A percentile compares a stretch with the other conserved stretches of the same genome.
phyloP scores from a whole-genome alignment of 2,329 filamentous ascomycete species.

The Byssothecium circinans region DNA sequence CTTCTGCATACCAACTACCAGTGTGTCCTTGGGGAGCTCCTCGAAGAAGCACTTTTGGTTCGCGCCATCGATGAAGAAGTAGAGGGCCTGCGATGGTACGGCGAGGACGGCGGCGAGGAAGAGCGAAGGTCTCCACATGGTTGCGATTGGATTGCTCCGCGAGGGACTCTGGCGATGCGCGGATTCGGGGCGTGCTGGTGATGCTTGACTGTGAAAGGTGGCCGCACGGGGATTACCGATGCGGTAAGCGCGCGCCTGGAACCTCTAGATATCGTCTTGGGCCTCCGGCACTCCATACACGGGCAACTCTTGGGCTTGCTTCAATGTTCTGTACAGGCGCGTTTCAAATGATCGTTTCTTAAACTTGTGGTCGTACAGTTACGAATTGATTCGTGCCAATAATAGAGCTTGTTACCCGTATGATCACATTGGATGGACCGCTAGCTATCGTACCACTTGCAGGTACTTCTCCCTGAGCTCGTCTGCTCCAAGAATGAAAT shows the following conservation, averaged over 20 bases:
- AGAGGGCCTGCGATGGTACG: conserved; percentile 74
- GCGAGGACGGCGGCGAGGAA: conserved; percentile 66
- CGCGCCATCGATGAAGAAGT: conserved; percentile 91
- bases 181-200: conserved; percentile 9
- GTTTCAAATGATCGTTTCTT: too few relatives aligned
- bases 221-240: neutral
- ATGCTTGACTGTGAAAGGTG: neutral
- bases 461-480: too few relatives aligned
- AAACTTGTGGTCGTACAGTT: too few relatives aligned
- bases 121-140: conserved; percentile 53
- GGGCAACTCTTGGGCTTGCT: too few relatives aligned
- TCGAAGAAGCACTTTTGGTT: conserved; percentile 96
- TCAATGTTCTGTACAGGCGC: too few relatives aligned
- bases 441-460: too few relatives aligned
- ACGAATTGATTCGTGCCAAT: too few relatives aligned
- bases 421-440: too few relatives aligned
- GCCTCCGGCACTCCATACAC: too few relatives aligned
- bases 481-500: neutral
- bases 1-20: conserved; percentile 73
- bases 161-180: conserved; percentile 18
- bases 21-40: conserved; percentile 93
- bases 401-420: too few relatives aligned
- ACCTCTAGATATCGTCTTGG: too few relatives aligned
- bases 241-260: neutral
- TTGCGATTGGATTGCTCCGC: conserved; percentile 23